Conservation (phyloP, 331 rosid species). For the Arachis monticola region DNA sequence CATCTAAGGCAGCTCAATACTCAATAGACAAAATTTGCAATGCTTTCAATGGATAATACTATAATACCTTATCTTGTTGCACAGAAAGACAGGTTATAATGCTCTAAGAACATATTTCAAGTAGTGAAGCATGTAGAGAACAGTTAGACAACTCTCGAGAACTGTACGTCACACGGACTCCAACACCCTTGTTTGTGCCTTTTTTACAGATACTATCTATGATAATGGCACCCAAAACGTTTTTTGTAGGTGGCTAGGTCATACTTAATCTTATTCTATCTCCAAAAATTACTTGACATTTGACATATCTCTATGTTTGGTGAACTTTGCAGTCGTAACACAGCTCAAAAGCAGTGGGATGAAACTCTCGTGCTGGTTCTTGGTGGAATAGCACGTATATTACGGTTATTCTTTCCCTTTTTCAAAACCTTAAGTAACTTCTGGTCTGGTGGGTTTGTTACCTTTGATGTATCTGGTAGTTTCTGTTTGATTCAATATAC, state of each 20-base stretch:
- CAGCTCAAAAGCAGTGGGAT: constrained; percentile 99
- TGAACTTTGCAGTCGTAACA: constrained; percentile 85
- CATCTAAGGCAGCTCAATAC: not conserved
- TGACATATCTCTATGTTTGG: constrained; percentile 26
- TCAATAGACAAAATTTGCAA: constrained; percentile 4
- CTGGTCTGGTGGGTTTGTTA: constrained; percentile 77
- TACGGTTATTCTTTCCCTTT: constrained; percentile 92
- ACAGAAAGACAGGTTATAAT: not conserved
- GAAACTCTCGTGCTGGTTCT: constrained; percentile 93
- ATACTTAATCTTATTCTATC: constrained; percentile 19
- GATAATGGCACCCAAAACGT: constrained; percentile 13
- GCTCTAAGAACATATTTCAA: constrained; percentile 7
- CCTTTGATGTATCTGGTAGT: constrained; percentile 37
- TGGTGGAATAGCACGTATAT: constrained; percentile 91
- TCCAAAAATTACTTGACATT: constrained; percentile 19
- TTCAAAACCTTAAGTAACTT: constrained; percentile 77
- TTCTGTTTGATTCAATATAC: constrained; percentile 35
- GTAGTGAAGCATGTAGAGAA: constrained; percentile 7
- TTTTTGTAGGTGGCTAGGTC: constrained; percentile 14
- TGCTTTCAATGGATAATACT: not conserved
- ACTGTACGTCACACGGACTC: not conserved
- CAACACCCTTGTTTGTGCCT: constrained; percentile 9
- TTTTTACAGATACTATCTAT: constrained; percentile 25
- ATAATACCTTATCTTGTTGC: not conserved
- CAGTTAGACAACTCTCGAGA: constrained; percentile 1